These are phyloP conservation scores for Oryza rufipogon DNA, from an alignment of 176 grass and related monocot genomes.

Conservation along the genomic window DNA sequence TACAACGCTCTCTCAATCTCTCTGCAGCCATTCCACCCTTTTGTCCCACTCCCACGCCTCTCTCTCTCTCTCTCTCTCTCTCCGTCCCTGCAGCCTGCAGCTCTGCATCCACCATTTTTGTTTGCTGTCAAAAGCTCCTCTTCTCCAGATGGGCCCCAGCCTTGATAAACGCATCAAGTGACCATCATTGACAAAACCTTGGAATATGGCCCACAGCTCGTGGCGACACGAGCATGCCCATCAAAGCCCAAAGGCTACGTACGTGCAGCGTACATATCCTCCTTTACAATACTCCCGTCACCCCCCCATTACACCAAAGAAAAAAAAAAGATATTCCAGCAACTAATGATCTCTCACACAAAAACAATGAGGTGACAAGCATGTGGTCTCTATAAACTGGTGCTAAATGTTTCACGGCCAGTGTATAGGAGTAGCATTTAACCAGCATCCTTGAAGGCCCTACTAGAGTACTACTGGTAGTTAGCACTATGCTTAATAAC, in stretches of 20 bases:
- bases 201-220: conserved; percentile 45
- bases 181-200: conserved; percentile 48
- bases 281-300: conserved; percentile 20
- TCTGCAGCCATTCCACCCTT: conserved; percentile 48
- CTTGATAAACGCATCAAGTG: conserved; percentile 58
- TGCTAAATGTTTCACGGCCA: neutral
- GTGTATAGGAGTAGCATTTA: neutral
- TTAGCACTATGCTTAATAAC: neutral
- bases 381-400: neutral
- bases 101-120: conserved; percentile 46
- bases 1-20: neutral
- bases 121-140: conserved; percentile 47
- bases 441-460: neutral
- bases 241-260: conserved; percentile 30
- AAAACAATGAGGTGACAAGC: neutral
- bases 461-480: neutral
- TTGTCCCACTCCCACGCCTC: conserved; percentile 42
- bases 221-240: conserved; percentile 34
- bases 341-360: neutral
- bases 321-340: too few relatives aligned
- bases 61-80: conserved; percentile 25
- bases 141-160: conserved; percentile 23
- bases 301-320: neutral
- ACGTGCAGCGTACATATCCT: neutral
- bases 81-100: conserved; percentile 16